Percentiles rank a stretch among this genome's conserved stretches.
Conservation (phyloP, 2,329 filamentous ascomycete species). For the Epichloe glyceriae region DNA sequence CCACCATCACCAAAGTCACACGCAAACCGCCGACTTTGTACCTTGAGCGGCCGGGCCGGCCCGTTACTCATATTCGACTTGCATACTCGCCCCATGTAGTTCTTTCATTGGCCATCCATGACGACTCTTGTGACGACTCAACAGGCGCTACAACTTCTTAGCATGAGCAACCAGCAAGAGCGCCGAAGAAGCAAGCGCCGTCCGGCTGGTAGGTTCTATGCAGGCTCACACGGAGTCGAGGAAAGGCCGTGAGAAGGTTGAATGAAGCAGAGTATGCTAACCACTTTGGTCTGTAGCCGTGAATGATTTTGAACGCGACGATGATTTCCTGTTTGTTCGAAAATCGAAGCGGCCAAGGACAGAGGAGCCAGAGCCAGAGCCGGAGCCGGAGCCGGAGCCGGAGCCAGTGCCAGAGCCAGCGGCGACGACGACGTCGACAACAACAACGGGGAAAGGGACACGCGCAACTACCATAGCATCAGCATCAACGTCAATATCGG, state of each 20-base stretch:
- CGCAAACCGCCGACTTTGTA: background rate
- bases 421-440: constrained; percentile 12
- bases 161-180: constrained; percentile 53
- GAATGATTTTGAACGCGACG: constrained; percentile 54
- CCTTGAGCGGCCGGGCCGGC: background rate
- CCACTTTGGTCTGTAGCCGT: constrained; percentile 16
- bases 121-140: constrained; percentile 55
- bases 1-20: background rate
- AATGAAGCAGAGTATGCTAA: background rate
- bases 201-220: constrained; percentile 36
- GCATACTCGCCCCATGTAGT: constrained; percentile 2
- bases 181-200: constrained; percentile 51
- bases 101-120: constrained; percentile 43
- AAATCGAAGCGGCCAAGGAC: constrained; percentile 53
- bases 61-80: background rate
- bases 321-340: constrained; percentile 64
- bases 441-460: background rate
- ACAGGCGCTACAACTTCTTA: constrained; percentile 52
- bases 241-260: background rate
- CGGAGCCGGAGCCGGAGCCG: constrained; percentile 9
- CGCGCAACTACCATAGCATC: background rate
- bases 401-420: constrained; percentile 17
- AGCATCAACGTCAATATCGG: background rate
- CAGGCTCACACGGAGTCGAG: background rate
- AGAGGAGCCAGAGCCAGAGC: constrained; percentile 27